Conservation (phyloP, 164 flowering plant species). For the Paratinospora sagittata region DNA sequence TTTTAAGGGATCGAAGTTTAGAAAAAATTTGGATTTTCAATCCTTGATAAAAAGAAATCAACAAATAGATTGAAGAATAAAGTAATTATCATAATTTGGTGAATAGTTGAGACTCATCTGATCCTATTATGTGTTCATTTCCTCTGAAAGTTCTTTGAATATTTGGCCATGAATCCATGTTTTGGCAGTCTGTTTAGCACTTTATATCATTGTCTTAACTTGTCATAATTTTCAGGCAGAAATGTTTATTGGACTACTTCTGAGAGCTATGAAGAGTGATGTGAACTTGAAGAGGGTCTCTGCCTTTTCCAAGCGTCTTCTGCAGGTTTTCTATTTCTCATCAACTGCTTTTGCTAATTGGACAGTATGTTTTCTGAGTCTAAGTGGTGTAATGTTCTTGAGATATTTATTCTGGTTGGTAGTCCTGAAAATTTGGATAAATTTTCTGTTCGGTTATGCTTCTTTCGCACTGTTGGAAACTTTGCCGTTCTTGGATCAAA, state of each 20-base stretch:
- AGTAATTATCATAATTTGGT: background rate
- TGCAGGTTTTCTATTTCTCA: constrained; percentile 49
- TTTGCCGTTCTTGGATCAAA: background rate
- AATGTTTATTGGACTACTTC: constrained; percentile 77
- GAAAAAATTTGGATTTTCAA: too few species aligned
- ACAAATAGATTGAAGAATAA: background rate
- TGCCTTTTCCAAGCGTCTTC: constrained; percentile 82
- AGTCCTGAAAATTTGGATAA: too few species aligned
- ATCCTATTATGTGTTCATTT: background rate
- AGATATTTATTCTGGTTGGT: background rate
- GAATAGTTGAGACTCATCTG: background rate
- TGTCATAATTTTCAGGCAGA: constrained; percentile 57
- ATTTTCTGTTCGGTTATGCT: too few species aligned
- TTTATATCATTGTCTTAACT: background rate
- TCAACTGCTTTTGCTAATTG: background rate
- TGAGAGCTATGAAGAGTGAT: constrained; percentile 85
- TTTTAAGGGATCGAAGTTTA: too few species aligned
- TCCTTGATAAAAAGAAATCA: background rate
- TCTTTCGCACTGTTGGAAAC: too few species aligned
- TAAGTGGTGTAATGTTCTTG: background rate
- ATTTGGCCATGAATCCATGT: background rate
- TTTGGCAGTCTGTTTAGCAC: background rate
- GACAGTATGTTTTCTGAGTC: constrained; percentile 3
- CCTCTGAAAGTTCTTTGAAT: background rate
- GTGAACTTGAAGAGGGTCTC: constrained; percentile 76